Evolutionary conservation across 1,139 yeast genomes (phyloP).

Genomic region (Hanseniaspora gamundiae): DNA sequence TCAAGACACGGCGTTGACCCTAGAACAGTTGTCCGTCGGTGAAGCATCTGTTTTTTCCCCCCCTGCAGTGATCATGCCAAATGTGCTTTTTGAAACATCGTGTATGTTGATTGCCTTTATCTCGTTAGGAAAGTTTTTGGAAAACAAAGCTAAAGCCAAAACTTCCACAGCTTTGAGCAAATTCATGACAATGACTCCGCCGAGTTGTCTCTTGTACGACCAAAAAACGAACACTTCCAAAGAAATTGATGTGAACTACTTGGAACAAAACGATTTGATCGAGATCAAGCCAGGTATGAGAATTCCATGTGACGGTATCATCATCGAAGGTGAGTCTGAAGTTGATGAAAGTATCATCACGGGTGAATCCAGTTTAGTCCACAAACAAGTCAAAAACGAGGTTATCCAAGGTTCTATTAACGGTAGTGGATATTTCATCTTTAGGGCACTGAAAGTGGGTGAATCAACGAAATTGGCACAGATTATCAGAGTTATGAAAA

Average conservation of each 20-base stretch:
- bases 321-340: slow-evolving; percentile 67
- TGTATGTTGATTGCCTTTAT: slow-evolving; percentile 78
- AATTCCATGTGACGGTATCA: slow-evolving; percentile 83
- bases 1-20: slow-evolving; percentile 16
- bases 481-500: slow-evolving; percentile 73
- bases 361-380: slow-evolving; percentile 75
- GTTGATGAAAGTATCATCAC: slow-evolving; percentile 82
- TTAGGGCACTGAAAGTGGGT: slow-evolving; percentile 61
- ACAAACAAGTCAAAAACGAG: slow-evolving; percentile 43
- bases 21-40: slow-evolving; percentile 17
- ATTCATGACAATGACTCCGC: slow-evolving; percentile 69
- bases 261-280: slow-evolving; percentile 69
- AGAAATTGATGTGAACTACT: slow-evolving; percentile 53
- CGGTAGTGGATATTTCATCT: slow-evolving; percentile 60
- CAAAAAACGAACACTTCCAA: slow-evolving; percentile 14
- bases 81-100: slow-evolving; percentile 74
- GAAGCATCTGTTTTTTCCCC: slow-evolving; percentile 2
- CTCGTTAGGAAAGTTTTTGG: slow-evolving; percentile 80
- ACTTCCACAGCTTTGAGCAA: slow-evolving; percentile 82
- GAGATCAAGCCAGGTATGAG: slow-evolving; percentile 76
- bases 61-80: slow-evolving; percentile 34
- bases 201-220: slow-evolving; percentile 42
- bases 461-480: slow-evolving; percentile 78
- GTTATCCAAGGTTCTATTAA: slow-evolving; percentile 90
- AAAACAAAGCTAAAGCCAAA: slow-evolving; percentile 86